These are phyloP conservation scores for Puccinia polysora DNA, from an alignment of 1,284 basidiomycete species.

Conservation along the genomic window DNA sequence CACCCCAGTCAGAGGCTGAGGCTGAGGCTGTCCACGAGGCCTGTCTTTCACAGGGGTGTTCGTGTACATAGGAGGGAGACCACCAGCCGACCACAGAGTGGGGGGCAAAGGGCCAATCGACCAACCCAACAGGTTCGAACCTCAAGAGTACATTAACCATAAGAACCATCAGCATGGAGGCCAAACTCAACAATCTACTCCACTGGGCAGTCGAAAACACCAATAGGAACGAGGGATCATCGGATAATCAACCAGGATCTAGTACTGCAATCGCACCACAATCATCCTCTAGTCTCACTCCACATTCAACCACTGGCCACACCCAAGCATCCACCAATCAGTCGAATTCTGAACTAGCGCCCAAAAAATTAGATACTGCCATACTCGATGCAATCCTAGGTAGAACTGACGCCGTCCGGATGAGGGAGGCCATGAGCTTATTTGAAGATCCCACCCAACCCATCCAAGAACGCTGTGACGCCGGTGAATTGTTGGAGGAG, in stretches of 20 bases:
- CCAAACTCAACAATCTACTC: conserved; percentile 34
- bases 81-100: no score
- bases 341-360: background rate
- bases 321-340: background rate
- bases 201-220: conserved; percentile 42
- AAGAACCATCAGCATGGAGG: no score
- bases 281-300: background rate
- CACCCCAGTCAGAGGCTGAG: no score
- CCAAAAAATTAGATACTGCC: conserved; percentile 26
- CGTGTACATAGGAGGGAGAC: no score
- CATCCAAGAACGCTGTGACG: conserved; percentile 18
- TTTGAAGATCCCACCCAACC: conserved; percentile 14
- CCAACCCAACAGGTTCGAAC: no score
- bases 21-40: no score
- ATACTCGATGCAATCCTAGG: conserved; percentile 36
- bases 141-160: no score
- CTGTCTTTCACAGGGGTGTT: no score
- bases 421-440: conserved; percentile 25
- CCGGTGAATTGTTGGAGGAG: conserved; percentile 32
- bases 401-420: conserved; percentile 29
- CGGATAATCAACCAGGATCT: background rate
- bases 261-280: conserved; percentile 19
- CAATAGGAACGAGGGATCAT: background rate
- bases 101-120: no score
- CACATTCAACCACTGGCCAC: conserved; percentile 5